These are phyloP conservation scores for Fusarium sp. DNA, from an alignment of 2,329 filamentous ascomycete genomes.

Conservation along the genomic window DNA sequence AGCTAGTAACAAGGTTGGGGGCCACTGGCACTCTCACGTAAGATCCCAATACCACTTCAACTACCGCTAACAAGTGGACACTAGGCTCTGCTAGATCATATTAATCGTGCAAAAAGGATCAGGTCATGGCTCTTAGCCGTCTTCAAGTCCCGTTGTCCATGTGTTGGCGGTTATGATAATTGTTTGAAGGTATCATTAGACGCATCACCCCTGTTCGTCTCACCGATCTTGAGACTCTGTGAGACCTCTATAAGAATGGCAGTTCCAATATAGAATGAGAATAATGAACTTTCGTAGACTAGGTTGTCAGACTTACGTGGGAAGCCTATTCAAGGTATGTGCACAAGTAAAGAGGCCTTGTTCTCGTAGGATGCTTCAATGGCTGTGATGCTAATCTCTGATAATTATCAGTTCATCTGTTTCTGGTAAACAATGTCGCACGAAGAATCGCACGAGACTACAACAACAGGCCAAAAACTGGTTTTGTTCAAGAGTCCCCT, in stretches of 20 bases:
- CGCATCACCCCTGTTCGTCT: not conserved
- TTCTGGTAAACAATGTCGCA: slow-evolving; percentile 31
- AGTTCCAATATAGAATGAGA: not conserved
- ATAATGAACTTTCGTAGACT: not conserved
- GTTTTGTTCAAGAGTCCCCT: slow-evolving; percentile 50
- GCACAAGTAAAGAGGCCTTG: not conserved
- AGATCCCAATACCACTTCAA: slow-evolving; percentile 13
- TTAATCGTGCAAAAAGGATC: slow-evolving; percentile 1
- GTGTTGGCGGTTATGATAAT: not conserved
- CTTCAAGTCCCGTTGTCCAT: not conserved
- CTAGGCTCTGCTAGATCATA: not conserved
- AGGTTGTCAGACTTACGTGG: not conserved
- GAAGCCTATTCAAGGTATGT: not conserved
- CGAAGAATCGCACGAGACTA: slow-evolving; percentile 4
- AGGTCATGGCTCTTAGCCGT: slow-evolving; percentile 3
- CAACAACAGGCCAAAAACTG: slow-evolving; percentile 43
- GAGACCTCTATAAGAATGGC: not conserved
- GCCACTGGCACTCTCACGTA: slow-evolving; percentile 22
- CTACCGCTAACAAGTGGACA: not conserved
- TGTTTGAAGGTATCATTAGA: not conserved
- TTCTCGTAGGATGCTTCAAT: not conserved
- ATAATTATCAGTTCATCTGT: not conserved
- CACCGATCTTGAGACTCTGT: not conserved
- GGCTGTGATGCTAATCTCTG: not conserved
- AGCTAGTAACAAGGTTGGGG: slow-evolving; percentile 13